A percentile compares a stretch with the other conserved stretches of the same genome.
Evolutionary conservation across 176 grass and related monocot species (phyloP).

Genomic region (Musa troglodytarum): DNA sequence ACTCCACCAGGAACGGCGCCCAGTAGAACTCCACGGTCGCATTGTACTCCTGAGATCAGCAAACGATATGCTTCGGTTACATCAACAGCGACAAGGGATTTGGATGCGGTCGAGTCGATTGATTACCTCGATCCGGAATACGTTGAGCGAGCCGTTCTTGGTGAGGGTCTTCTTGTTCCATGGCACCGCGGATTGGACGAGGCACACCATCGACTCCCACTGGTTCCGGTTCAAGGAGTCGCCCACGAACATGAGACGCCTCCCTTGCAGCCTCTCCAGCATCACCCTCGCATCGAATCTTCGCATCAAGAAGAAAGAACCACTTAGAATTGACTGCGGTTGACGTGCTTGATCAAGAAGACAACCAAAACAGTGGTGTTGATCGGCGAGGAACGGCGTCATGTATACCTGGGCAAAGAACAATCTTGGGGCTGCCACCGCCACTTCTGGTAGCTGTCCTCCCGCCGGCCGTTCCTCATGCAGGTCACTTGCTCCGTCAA

Average conservation of each 20-base stretch:
- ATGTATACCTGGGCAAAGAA: slow-evolving; percentile 43
- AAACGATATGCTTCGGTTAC: background rate
- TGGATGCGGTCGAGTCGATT: too few species aligned
- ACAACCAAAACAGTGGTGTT: background rate
- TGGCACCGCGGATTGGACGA: slow-evolving; percentile 75
- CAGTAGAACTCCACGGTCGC: slow-evolving; percentile 99
- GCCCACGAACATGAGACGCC: slow-evolving; percentile 94
- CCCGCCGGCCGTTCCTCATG: slow-evolving; percentile 56
- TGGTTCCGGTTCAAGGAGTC: slow-evolving; percentile 98
- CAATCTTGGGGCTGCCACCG: slow-evolving; percentile 62
- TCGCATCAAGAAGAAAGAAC: background rate
- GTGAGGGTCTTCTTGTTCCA: slow-evolving; percentile 66
- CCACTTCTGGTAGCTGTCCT: slow-evolving; percentile 70
- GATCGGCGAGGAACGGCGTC: too few species aligned
- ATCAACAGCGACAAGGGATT: background rate
- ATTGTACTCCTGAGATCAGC: slow-evolving; percentile 50
- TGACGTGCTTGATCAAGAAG: background rate
- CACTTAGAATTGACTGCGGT: background rate
- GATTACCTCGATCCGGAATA: slow-evolving; percentile 59
- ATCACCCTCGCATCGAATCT: slow-evolving; percentile 74
- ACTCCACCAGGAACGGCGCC: slow-evolving; percentile 96
- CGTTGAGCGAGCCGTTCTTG: slow-evolving; percentile 72
- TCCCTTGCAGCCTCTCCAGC: slow-evolving; percentile 72
- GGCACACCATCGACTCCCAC: slow-evolving; percentile 99
- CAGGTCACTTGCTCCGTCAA: slow-evolving; percentile 68